Evolutionary conservation across 73 alveolate species (phyloP).

Genomic region (Paramecium octaurelia): DNA sequence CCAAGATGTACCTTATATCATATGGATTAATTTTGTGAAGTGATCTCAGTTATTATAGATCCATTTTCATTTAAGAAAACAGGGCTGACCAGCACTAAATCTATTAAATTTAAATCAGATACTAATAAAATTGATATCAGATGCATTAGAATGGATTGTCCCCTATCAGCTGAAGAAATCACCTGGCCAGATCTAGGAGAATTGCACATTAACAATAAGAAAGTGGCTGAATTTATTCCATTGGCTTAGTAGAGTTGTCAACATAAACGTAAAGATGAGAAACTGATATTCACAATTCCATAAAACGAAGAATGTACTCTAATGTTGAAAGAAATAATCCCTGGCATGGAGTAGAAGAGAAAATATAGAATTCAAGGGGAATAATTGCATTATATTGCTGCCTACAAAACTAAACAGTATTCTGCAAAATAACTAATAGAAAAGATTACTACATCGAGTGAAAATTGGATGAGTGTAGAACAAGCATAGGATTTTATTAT

Average conservation of each 20-base stretch:
- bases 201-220: neutral
- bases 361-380: neutral
- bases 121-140: neutral
- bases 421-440: neutral
- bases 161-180: neutral
- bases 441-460: neutral
- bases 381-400: neutral
- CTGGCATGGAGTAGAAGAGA: neutral
- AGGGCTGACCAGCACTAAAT: neutral
- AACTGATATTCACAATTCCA: neutral
- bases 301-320: neutral
- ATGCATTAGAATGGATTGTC: conserved; percentile 27
- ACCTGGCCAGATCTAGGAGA: conserved; percentile 52
- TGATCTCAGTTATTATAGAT: neutral
- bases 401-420: neutral
- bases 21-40: neutral
- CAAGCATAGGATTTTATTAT: neutral
- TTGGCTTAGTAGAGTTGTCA: neutral
- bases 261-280: conserved; percentile 28
- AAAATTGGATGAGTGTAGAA: conserved; percentile 47
- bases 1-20: neutral
- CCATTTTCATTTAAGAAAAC: neutral
- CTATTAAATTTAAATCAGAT: neutral
- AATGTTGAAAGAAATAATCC: neutral
- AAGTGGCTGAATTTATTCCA: neutral